Conservation (phyloP, 2,329 filamentous ascomycete genomes). For the Apiospora hydei region DNA sequence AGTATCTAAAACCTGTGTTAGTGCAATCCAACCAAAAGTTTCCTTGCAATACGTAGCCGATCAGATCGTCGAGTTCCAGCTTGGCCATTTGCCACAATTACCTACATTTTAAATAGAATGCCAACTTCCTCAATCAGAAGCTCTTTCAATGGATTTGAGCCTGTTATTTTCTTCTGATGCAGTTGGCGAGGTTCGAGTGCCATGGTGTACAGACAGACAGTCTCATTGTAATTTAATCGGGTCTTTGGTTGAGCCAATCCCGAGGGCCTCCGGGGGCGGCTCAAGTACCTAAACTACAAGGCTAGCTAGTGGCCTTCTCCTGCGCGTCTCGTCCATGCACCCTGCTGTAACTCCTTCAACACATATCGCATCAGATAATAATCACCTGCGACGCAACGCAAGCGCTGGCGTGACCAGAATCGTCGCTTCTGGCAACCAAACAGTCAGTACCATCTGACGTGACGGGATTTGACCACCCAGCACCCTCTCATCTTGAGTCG, state of each 20-base stretch:
- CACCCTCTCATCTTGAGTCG: background rate
- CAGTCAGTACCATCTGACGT: background rate
- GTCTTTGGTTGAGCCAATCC: slow-evolving; percentile 7
- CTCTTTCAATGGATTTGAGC: background rate
- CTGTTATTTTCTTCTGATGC: background rate
- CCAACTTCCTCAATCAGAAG: background rate
- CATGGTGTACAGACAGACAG: background rate
- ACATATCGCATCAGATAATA: slow-evolving; percentile 1
- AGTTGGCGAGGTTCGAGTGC: no score
- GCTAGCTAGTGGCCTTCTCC: slow-evolving; percentile 16
- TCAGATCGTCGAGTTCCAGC: background rate
- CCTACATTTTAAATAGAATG: background rate
- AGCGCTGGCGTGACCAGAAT: slow-evolving; percentile 6
- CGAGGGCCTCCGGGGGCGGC: background rate
- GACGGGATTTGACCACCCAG: background rate
- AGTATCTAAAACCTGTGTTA: background rate
- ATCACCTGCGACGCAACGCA: slow-evolving; percentile 4
- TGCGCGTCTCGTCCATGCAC: slow-evolving; percentile 10
- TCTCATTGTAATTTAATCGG: slow-evolving; percentile 14
- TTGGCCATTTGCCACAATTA: background rate
- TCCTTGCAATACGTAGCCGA: background rate
- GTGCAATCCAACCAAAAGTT: background rate
- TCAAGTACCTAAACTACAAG: slow-evolving; percentile 7
- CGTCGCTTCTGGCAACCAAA: background rate
- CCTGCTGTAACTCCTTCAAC: slow-evolving; percentile 12